Evolutionary conservation across 192 early-diverging fungal species (phyloP).

Genomic region (Coemansia sp.): DNA sequence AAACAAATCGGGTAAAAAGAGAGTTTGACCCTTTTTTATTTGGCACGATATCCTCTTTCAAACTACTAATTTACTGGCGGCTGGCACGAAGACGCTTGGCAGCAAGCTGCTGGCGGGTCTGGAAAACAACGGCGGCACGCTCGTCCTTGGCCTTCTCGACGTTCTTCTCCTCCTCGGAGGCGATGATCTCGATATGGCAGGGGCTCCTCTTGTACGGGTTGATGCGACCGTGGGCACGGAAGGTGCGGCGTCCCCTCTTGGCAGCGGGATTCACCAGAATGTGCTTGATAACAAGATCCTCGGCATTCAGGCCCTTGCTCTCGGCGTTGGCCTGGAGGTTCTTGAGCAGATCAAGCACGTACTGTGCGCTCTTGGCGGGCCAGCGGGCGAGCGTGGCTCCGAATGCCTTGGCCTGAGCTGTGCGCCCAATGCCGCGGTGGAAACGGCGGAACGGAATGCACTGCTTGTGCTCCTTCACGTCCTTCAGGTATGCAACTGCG

Average conservation of each 20-base stretch:
- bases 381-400: slow-evolving; percentile 86
- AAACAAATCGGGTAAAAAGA: neutral
- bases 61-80: slow-evolving; percentile 34
- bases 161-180: slow-evolving; percentile 84
- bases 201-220: slow-evolving; percentile 93
- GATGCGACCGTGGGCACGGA: slow-evolving; percentile 98
- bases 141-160: slow-evolving; percentile 73
- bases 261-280: slow-evolving; percentile 98
- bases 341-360: slow-evolving; percentile 89
- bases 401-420: slow-evolving; percentile 95
- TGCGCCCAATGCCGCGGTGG: slow-evolving; percentile 95
- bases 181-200: slow-evolving; percentile 95
- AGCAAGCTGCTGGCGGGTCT: slow-evolving; percentile 53
- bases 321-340: slow-evolving; percentile 98
- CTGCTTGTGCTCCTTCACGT: slow-evolving; percentile 97
- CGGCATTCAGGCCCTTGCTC: slow-evolving; percentile 88
- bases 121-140: slow-evolving; percentile 44
- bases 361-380: slow-evolving; percentile 96
- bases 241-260: slow-evolving; percentile 95
- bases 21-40: neutral
- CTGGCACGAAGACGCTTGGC: slow-evolving; percentile 50
- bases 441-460: slow-evolving; percentile 96
- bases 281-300: slow-evolving; percentile 90
- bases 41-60: neutral
- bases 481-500: slow-evolving; percentile 88